Base-by-base conservation (phyloP, 208 protist genomes). In the Strigomonas culicis region DNA sequence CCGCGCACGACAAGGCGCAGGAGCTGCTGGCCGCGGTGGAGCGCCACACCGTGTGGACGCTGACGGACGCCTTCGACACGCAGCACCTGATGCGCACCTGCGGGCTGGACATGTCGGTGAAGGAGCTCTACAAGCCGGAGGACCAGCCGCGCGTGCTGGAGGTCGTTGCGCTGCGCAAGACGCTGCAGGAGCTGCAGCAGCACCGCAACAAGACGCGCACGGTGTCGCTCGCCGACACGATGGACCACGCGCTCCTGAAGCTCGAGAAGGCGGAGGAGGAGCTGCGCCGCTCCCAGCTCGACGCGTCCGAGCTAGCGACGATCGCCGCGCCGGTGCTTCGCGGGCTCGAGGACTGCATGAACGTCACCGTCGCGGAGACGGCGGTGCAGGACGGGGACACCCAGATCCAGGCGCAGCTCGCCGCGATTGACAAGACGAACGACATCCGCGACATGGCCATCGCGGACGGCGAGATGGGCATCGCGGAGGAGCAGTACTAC, bases 141-240 rank as follows among this genome's bases (percentile, higher is more conserved):
- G 79, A 89, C 74, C 83, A 84, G 76, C 76, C 82, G 24, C 82
- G 85, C 66, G 82, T 81, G 64, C 85, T 89, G 79, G 82, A 89
- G 52, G 75, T 89, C 34, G 81, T 70, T 61, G 69, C 67, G 64
- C 71, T 89, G 62, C 81, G 73, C 61, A 85, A 86, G 74, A 73
- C 77, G 30, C 66, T 89, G 39, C 59, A 76, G 63, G 82, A 89
- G 55, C 67, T 89, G 70, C 82, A 85, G 65, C 75, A 86, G 70
- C 81, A 89, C 70, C 75, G 75, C 25, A 89, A 89, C 76, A 85
- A 84, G 68, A 89, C 79, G n/a, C 77, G 82, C 52, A 75, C 84
- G 25, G 82, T 89, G 57, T 79, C 73, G 44, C 80, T 86, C 67
- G 84, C 78, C 11, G 67, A 69, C 55, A 81, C 80, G 58, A 88